These are phyloP conservation scores for Eucalyptus leucophloia DNA, from an alignment of 345 rosid species.

Conservation along the genomic window DNA sequence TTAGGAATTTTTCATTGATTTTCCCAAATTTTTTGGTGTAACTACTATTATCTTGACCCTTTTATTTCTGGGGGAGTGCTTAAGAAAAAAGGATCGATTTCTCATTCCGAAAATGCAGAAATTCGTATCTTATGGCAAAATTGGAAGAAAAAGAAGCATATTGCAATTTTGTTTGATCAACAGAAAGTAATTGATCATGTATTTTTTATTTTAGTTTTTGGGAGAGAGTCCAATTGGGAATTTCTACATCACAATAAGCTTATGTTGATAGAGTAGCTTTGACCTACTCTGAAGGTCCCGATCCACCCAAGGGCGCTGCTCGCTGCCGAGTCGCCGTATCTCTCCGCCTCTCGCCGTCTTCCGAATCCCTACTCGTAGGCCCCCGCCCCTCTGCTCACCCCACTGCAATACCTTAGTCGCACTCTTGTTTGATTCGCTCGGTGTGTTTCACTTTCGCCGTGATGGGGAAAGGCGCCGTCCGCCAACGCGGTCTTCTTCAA, in stretches of 20 bases:
- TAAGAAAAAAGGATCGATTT: not conserved
- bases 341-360: conserved; percentile 41
- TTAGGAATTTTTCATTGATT: not conserved
- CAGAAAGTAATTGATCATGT: no score
- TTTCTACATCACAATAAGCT: not conserved
- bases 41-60: not conserved
- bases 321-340: conserved; percentile 58
- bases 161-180: not conserved
- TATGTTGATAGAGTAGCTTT: not conserved
- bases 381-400: not conserved
- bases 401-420: not conserved
- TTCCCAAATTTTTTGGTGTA: not conserved
- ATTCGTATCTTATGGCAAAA: not conserved
- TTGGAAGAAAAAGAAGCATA: rapidly evolving
- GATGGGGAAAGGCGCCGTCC: conserved; percentile 20
- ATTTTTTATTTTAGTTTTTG: not conserved
- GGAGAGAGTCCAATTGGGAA: not conserved
- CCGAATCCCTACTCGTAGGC: conserved; percentile 23
- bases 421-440: not conserved
- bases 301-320: conserved; percentile 1
- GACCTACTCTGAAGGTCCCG: conserved; percentile 41
- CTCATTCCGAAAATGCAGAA: not conserved
- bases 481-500: conserved; percentile 63
- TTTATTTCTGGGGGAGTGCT: no score
- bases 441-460: not conserved